Percentiles rank a stretch among this genome's conserved stretches.
Evolutionary conservation across 1,284 basidiomycete species (phyloP).

Genomic region (Vanrija pseudolonga): DNA sequence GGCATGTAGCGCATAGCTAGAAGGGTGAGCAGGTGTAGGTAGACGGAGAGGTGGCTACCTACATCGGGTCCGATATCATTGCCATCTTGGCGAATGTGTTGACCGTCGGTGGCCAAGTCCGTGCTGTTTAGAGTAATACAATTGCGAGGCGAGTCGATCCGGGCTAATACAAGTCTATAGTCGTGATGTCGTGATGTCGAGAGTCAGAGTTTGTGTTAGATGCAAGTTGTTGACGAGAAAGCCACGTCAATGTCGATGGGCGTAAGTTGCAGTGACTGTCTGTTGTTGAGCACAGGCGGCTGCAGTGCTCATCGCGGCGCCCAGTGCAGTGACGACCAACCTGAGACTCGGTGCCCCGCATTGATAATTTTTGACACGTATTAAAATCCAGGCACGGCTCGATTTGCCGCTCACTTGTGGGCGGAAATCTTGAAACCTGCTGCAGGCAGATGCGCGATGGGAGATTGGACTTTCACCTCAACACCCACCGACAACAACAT

Average conservation of each 20-base stretch:
- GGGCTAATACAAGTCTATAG: too few species aligned
- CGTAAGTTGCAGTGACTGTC: too few species aligned
- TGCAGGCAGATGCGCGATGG: not conserved
- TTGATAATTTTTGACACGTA: conserved; percentile 3
- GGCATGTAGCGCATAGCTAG: conserved; percentile 78
- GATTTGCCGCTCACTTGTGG: not conserved
- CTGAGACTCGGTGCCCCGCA: not conserved
- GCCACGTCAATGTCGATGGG: too few species aligned
- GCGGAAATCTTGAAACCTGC: not conserved
- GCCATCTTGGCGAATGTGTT: conserved; percentile 31
- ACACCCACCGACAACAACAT: conserved; percentile 16
- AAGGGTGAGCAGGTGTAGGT: not conserved
- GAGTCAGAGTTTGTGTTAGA: too few species aligned
- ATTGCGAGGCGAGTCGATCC: too few species aligned
- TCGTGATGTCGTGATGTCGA: too few species aligned
- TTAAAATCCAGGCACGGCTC: not conserved
- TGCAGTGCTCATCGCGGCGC: too few species aligned
- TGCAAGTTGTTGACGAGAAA: too few species aligned
- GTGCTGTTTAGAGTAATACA: too few species aligned
- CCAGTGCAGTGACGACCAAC: too few species aligned
- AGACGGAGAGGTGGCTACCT: conserved; percentile 3
- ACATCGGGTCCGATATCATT: conserved; percentile 46
- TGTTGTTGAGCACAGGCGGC: too few species aligned
- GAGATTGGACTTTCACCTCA: not conserved
- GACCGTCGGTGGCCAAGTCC: too few species aligned